Evolutionary conservation across 2,329 filamentous ascomycete genomes (phyloP), one percentile per base, ranked within the genome.

Genomic region (Sarocladium strictum): DNA sequence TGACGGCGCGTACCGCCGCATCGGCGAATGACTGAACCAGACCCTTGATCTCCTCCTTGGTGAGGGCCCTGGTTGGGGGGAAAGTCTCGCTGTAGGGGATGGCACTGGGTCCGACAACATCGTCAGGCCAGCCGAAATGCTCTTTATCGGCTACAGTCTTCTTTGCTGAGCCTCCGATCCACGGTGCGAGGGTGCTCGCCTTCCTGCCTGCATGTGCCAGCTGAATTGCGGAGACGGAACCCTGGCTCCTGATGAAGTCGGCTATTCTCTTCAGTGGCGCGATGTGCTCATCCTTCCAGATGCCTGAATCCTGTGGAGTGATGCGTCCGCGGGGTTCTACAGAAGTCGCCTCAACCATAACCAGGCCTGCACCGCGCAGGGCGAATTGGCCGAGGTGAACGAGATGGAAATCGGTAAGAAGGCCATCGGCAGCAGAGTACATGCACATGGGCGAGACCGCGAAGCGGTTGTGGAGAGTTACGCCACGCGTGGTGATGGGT

Each of bases 251-350:
- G 2, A 87, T 82, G 58, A 91, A 95, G 58, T 95, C 88, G 33
- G 85, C 81, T 45, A 93, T 79, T 56, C 81, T 79, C 65, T 78
- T 80, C 56, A 95, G 72, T 0, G 85, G 84, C 58, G 79, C 85
- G 57, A 92, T 86, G 68, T 97, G 92, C 32, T 79, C 83, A 67
- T 96, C 92, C 58, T 87, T 78, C 92, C 91, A 97, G 7, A 97
- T 72, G 1, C 92, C 90, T 12, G 75, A 72, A 66, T 93, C 89
- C 67, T 92, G 78, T 1, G 90, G 90, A 1, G 88, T 87, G 73
- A 96, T 96, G 54, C 92, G 82, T 26, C 91, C 91, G 61, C 92
- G 84, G 5, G 89, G 72, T 10, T 81, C 76, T 0, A 96, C 87
- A 29, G 84, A 76, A 1, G 89, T 91, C 24, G 91, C 90, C 72